Evolutionary conservation across 2,329 filamentous ascomycete species (phyloP), one percentile per base, ranked within the genome.

Genomic region (Fusarium continuum): DNA sequence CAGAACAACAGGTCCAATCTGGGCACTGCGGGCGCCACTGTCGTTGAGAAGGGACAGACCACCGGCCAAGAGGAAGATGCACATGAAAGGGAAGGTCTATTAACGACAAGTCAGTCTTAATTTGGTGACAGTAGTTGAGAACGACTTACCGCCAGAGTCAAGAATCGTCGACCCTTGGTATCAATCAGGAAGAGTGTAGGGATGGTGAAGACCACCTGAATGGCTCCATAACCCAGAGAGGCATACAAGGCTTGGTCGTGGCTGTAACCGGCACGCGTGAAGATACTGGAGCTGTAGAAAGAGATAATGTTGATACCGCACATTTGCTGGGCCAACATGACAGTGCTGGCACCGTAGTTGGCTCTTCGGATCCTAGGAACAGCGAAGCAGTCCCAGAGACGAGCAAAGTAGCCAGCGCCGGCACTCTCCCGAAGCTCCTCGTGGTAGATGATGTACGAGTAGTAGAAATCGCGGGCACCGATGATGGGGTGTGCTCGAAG

Each of bases 301-400:
- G 60, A 62, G 13, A 63, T 63, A 0, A 63, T 90, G 72, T 91
- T 91, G 75, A 90, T 77, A 20, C 74, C 83, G 67, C 87, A 89
- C 82, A 90, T 87, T 75, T 90, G 88, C 75, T 91, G 88, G 4
- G 87, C 87, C 73, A 90, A 86, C 91, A 96, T 96, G 70, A 95
- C 91, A 3, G 87, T 88, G 68, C 88, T 90, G 2, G 91, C 90
- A 10, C 91, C 92, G 40, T 90, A 81, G 14, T 87, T 93, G 11
- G 92, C 92, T 35, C 88, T 83, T 40, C 88, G 84, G 11, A 91
- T 80, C 54, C 89, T 83, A 1, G 89, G 87, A 47, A 91, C 82
- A 22, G 87, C 89, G 72, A 91, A 89, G 17, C 89, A 79, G 73
- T 91, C 84, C 23, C 78, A 72, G 55, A 86, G 83, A 16, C 85